Evolutionary conservation across 1,284 basidiomycete genomes (phyloP), one percentile per base, ranked within the genome.

Genomic region (Sporisorium iseilematis-ciliati): DNA sequence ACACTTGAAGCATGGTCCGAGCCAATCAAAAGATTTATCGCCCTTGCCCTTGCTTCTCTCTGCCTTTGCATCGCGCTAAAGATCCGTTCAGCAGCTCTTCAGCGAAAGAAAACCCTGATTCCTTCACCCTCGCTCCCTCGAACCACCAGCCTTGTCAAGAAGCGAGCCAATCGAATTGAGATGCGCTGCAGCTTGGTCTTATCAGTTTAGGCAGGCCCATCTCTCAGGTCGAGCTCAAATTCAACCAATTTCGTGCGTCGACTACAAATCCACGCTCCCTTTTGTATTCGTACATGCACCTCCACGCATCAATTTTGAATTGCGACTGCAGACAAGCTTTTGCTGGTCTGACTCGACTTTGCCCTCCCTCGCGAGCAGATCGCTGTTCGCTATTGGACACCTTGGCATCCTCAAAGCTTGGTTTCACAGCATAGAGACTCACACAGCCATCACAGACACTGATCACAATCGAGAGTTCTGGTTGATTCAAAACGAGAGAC

Each of bases 191-290:
- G 33, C 33, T 45, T 26, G 8, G 8, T 43, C 52, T 66, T 67
- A 67, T 67, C 65, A 66, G 64, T 66, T 66, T 66, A 54, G 53
- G 14, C 64, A 49, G 46, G 46, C 33, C 51, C 45, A 56, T 59
- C 57, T 57, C 43, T 64, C 21, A 45, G 31, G n/a, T 49, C 31
- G 20, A n/a, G 26, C 11, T 33, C 0, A 40, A 40, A 25, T 45
- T 56, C 20, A 35, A 26, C 43, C n/a, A n/a, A n/a, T n/a, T n/a
- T n/a, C n/a, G n/a, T n/a, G n/a, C n/a, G n/a, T n/a, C n/a, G n/a
- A n/a, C n/a, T n/a, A n/a, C 3, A 20, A 23, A 48, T 49, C 40
- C 10, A 52, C 26, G 4, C 35, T 38, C n/a, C 31, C n/a, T 42
- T 51, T 61, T 66, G 65, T 51, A 60, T 50, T 55, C 29, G 18